Base-by-base conservation (phyloP, 371 early-diverging fungal species). In the Actinomucor elegans region DNA sequence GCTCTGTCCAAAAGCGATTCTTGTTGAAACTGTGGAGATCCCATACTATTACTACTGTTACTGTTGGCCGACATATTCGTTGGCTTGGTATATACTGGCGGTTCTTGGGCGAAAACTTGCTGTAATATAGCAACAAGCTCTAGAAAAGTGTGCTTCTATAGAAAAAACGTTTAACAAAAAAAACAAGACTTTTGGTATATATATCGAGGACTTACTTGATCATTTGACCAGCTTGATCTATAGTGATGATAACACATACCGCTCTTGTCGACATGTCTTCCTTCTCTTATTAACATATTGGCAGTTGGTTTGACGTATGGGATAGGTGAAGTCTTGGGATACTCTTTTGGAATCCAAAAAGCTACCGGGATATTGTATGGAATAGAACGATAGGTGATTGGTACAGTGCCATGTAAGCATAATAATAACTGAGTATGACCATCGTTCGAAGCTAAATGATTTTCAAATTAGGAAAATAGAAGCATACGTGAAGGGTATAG, bases 361-460 rank as follows among this genome's bases (percentile, higher is more conserved):
- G 86, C 89, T 9, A 96, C 83, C 1, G 96, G 97, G 49, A 96
- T 96, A 70, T 96, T 94, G 73, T 94, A 96, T 12, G 89, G 81
- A n/a, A 73, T 74, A 2, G 84, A 84, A 36, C 85, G 82, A 59
- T 87, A 95, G 14, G 84, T 81, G 33, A 96, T 88, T 5, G 94
- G 96, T 8, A 96, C 64, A 0, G 96, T 96, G 12, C 96, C 96
- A 51, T 89, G 78, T 20, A 91, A 75, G 55, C 90, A 92, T 35
- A 94, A 78, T 7, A 92, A 66, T 17, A 86, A 75, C 46, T 84
- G 80, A 9, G 83, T 83, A 26, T 77, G 73, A 11, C 92, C 93
- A 64, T 88, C 81, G 55, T 91, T 91, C 38, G 81, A 81, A 45
- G 84, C 84, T 84, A 64, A 15, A 45, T 8, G 5, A 27, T 8